These are phyloP conservation scores for Triglochin maritima DNA, from an alignment of 106 monocot species.

Conservation along the genomic window DNA sequence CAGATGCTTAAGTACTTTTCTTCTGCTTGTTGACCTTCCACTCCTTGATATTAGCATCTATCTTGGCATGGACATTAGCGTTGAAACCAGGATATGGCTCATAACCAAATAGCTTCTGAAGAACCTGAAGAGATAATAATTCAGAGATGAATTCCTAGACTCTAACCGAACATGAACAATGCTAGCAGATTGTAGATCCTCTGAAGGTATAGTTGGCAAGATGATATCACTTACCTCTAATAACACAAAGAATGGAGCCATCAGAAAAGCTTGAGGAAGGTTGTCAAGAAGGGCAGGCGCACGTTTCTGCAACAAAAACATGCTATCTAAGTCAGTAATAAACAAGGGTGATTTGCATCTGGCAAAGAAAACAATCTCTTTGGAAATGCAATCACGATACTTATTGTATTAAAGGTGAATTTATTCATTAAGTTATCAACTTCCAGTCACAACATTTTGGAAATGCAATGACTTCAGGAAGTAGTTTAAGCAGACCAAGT, in stretches of 20 bases:
- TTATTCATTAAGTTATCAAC: too few relatives aligned
- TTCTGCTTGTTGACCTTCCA: conserved; percentile 19
- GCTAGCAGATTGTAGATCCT: background rate
- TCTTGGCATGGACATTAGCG: conserved; percentile 10
- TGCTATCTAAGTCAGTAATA: too few relatives aligned
- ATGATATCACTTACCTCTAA: conserved; percentile 8
- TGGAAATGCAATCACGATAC: too few relatives aligned
- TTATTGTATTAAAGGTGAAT: too few relatives aligned
- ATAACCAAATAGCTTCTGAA: conserved; percentile 9
- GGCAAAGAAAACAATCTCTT: too few relatives aligned
- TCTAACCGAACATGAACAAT: background rate
- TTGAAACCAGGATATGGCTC: conserved; percentile 28
- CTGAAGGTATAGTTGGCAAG: too few relatives aligned
- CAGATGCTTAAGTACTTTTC: conserved; percentile 10
- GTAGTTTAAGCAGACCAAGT: background rate
- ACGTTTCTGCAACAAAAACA: conserved; percentile 8
- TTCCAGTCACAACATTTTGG: too few relatives aligned
- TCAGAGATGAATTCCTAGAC: background rate
- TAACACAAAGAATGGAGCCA: conserved; percentile 31
- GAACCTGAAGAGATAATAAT: conserved; percentile 7
- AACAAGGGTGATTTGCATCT: too few relatives aligned
- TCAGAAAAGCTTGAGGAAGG: conserved; percentile 18
- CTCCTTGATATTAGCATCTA: conserved; percentile 5
- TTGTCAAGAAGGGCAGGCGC: conserved; percentile 29
- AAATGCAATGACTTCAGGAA: background rate